phyloP scores from a whole-genome alignment of 208 protist species.

The Leptomonas pyrrhocoris region DNA sequence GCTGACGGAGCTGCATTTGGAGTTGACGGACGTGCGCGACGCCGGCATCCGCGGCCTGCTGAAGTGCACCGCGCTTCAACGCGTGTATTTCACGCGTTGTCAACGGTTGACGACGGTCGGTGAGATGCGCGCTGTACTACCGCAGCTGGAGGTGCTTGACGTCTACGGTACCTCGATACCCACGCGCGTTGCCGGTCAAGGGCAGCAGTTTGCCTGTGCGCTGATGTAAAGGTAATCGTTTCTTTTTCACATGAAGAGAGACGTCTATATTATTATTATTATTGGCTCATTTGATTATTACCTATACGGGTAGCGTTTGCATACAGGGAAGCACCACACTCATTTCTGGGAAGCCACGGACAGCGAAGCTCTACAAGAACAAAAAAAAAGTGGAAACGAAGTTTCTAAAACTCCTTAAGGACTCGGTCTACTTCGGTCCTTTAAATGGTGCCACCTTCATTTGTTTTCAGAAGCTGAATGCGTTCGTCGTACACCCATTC shows the following conservation, averaged over 20 bases:
- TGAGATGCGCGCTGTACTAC: conserved; percentile 39
- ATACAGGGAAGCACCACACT: too few relatives aligned
- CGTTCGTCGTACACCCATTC: too few relatives aligned
- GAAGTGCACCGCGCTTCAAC: conserved; percentile 55
- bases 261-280: background rate
- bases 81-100: conserved; percentile 71
- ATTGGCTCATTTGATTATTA: background rate
- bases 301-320: too few relatives aligned
- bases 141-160: conserved; percentile 70
- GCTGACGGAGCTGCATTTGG: conserved; percentile 63
- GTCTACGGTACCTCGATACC: conserved; percentile 82
- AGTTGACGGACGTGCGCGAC: conserved; percentile 51
- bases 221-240: conserved; percentile 41
- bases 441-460: too few relatives aligned
- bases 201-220: conserved; percentile 55
- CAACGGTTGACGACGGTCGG: conserved; percentile 50
- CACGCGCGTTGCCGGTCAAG: conserved; percentile 52
- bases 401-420: too few relatives aligned
- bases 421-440: too few relatives aligned
- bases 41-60: conserved; percentile 52
- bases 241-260: too few relatives aligned
- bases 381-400: too few relatives aligned
- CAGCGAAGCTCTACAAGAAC: too few relatives aligned
- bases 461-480: too few relatives aligned
- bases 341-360: too few relatives aligned